Evolutionary conservation across 805 yeast species (phyloP).

Genomic region (Candida schatavii): DNA sequence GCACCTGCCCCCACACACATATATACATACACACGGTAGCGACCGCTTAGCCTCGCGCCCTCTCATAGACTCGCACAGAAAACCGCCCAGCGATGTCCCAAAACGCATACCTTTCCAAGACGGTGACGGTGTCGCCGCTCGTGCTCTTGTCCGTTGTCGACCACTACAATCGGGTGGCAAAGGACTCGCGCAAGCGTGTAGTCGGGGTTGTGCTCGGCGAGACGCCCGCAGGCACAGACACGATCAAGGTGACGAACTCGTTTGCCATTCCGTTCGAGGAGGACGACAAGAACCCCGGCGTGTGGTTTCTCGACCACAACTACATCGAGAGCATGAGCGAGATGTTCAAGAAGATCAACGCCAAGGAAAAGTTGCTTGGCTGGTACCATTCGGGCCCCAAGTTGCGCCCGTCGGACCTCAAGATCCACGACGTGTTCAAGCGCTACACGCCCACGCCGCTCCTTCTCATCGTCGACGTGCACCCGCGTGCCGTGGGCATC

Average conservation of each 20-base stretch:
- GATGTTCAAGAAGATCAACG: slow-evolving; percentile 97
- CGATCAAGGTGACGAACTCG: slow-evolving; percentile 79
- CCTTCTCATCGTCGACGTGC: slow-evolving; percentile 86
- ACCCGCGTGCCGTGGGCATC: slow-evolving; percentile 78
- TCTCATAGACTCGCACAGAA: background rate
- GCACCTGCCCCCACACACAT: too few species aligned
- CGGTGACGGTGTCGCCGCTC: slow-evolving; percentile 91
- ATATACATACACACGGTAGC: too few species aligned
- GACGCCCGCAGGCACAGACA: slow-evolving; percentile 38
- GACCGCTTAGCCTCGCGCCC: background rate
- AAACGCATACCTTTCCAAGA: slow-evolving; percentile 25
- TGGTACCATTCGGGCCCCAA: slow-evolving; percentile 99
- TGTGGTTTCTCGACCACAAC: slow-evolving; percentile 97
- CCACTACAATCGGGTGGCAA: slow-evolving; percentile 86
- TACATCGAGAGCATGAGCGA: slow-evolving; percentile 95
- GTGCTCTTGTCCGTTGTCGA: slow-evolving; percentile 93
- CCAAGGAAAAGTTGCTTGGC: slow-evolving; percentile 94
- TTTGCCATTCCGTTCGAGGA: slow-evolving; percentile 98
- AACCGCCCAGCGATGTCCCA: background rate
- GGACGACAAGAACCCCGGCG: slow-evolving; percentile 84
- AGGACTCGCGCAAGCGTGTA: slow-evolving; percentile 70
- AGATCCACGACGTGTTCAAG: slow-evolving; percentile 85
- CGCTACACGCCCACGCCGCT: slow-evolving; percentile 79
- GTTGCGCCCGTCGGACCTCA: slow-evolving; percentile 80
- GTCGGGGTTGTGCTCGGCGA: slow-evolving; percentile 95